phyloP scores from a whole-genome alignment of 768 basidiomycete species.

The Zangia roseola region DNA sequence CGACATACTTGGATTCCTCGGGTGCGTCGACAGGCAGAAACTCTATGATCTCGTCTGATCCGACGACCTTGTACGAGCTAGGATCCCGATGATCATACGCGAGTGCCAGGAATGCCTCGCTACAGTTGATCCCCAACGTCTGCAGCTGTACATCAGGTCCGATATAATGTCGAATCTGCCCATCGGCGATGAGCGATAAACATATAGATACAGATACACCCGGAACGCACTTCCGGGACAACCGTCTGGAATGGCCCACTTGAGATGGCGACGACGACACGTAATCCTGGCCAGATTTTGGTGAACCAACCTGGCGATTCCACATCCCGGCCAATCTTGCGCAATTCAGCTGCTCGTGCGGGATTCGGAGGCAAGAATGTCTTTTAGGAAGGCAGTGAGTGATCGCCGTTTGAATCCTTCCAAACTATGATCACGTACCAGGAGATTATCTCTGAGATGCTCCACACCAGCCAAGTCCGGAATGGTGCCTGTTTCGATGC shows the following conservation, averaged over 20 bases:
- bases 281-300: slow-evolving; percentile 19
- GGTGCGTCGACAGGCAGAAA: slow-evolving; percentile 17
- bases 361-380: slow-evolving; percentile 17
- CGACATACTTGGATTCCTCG: slow-evolving; percentile 20
- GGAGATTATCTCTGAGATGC: slow-evolving; percentile 14
- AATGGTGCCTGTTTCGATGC: slow-evolving; percentile 14
- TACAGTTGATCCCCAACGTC: slow-evolving; percentile 22
- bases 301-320: slow-evolving; percentile 19
- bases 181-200: neutral
- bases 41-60: slow-evolving; percentile 25
- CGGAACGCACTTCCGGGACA: slow-evolving; percentile 16
- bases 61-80: slow-evolving; percentile 22
- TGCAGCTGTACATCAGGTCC: slow-evolving; percentile 20
- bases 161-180: slow-evolving; percentile 16
- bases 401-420: neutral
- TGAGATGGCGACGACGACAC: slow-evolving; percentile 17
- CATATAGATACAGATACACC: neutral
- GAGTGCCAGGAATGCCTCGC: slow-evolving; percentile 22
- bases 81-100: slow-evolving; percentile 24
- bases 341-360: slow-evolving; percentile 16
- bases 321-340: slow-evolving; percentile 3
- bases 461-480: slow-evolving; percentile 13
- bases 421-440: neutral
- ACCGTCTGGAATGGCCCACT: slow-evolving; percentile 24
- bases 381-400: neutral